Evolutionary conservation across 768 basidiomycete genomes (phyloP).

Genomic region (Auricularia auricula-judae): DNA sequence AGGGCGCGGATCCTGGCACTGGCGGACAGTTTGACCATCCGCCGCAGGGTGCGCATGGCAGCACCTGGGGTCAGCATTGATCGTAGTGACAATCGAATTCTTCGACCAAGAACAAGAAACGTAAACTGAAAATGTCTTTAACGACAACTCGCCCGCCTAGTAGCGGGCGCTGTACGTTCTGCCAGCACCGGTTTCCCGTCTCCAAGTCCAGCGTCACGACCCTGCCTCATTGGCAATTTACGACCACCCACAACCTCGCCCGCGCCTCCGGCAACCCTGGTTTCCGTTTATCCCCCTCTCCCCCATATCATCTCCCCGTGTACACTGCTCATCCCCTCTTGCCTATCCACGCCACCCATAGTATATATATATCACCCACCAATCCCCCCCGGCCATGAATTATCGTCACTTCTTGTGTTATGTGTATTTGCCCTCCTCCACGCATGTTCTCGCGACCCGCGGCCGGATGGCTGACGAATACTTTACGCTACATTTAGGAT

Average conservation of each 20-base stretch:
- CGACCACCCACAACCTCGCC: not conserved
- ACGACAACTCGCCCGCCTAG: not conserved
- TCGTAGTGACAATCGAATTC: not conserved
- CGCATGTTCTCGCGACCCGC: not conserved
- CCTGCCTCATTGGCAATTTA: not conserved
- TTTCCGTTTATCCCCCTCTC: not conserved
- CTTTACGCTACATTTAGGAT: not conserved
- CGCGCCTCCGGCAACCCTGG: not conserved
- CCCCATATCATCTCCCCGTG: not conserved
- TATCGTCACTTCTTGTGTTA: not conserved
- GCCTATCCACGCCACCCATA: not conserved
- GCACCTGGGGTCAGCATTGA: not conserved
- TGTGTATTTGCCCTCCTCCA: not conserved
- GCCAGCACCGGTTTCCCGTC: not conserved
- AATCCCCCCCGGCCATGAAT: not conserved
- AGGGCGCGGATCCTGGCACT: not conserved
- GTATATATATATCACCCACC: not conserved
- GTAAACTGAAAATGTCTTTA: not conserved
- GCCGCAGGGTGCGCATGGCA: not conserved
- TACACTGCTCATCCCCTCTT: not conserved
- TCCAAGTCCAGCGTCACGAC: not conserved
- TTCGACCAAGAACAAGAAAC: not conserved
- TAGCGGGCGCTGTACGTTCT: not conserved
- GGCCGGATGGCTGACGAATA: not conserved
- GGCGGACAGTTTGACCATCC: not conserved